These are phyloP conservation scores for Starmerella stellata DNA, from an alignment of 805 yeast genomes.

Conservation along the genomic window DNA sequence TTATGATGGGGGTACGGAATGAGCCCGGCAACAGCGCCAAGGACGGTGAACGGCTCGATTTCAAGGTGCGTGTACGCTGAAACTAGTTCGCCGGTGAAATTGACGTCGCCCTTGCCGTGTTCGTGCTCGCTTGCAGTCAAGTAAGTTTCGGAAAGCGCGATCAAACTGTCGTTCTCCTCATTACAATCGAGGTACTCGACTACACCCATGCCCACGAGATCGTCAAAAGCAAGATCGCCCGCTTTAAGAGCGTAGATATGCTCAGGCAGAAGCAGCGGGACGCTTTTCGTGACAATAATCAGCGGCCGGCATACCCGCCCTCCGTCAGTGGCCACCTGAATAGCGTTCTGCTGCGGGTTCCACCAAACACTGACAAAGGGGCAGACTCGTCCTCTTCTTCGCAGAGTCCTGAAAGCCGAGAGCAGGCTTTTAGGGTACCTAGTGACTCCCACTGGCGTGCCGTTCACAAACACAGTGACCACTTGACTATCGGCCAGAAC, in stretches of 20 bases:
- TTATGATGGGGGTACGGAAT: slow-evolving; percentile 87
- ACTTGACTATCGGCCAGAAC: slow-evolving; percentile 60
- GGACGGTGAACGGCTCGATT: slow-evolving; percentile 82
- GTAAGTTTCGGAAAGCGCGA: slow-evolving; percentile 70
- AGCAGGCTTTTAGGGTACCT: slow-evolving; percentile 76
- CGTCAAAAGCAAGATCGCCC: slow-evolving; percentile 78
- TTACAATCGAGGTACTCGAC: slow-evolving; percentile 94
- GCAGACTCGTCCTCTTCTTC: slow-evolving; percentile 72
- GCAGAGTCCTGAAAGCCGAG: slow-evolving; percentile 50
- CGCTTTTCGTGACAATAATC: slow-evolving; percentile 63
- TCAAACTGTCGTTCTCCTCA: slow-evolving; percentile 86
- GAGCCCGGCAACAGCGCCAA: slow-evolving; percentile 85
- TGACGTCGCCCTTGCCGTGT: no score
- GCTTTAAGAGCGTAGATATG: slow-evolving; percentile 45
- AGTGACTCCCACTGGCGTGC: slow-evolving; percentile 84
- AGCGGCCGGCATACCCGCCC: slow-evolving; percentile 96
- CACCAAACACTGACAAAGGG: slow-evolving; percentile 83
- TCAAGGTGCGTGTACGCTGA: slow-evolving; percentile 65
- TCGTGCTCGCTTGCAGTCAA: slow-evolving; percentile 28
- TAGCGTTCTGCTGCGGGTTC: slow-evolving; percentile 77
- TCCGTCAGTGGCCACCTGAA: slow-evolving; percentile 96
- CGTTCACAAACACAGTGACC: slow-evolving; percentile 76
- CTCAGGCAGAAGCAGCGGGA: slow-evolving; percentile 48
- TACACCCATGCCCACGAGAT: slow-evolving; percentile 63
- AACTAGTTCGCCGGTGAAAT: no score